Base-by-base conservation (phyloP, 2,329 filamentous ascomycete genomes). In the Alternaria postmessia region DNA sequence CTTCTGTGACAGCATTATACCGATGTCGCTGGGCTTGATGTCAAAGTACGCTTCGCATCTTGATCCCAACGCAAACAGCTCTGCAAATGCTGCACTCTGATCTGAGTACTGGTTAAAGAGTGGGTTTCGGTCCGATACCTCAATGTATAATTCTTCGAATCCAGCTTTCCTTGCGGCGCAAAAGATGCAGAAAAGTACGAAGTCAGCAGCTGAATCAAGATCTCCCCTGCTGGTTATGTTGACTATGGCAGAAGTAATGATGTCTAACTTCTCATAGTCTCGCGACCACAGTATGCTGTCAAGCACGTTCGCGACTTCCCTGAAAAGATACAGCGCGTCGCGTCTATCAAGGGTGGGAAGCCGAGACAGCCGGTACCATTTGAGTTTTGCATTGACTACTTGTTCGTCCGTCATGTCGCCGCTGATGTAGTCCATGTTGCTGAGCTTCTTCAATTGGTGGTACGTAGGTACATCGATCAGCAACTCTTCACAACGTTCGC, bases 21-120 rank as follows among this genome's bases (percentile, higher is more conserved):
- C 76, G 51, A 78, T 78, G 42, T 75, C 72, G 61, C 74, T 79
- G 1, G 72, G 77, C 42, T 68, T 70, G 49, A 89, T 82, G 59
- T 87, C 86, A 59, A 89, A 88, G 68, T 88, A 89, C 1, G 84
- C 81, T 61, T 88, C 86, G 67, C 87, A 89, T 54, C 87, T 84
- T 4, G 87, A 89, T 1, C 87, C 87, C 2, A 89, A 78, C 0
- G 86, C 87, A 74, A 88, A 89, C 0, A 88, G 83, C 69, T 89
- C 87, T 1, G 87, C 84, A 66, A 89, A 89, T 7, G 86, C 86
- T 32, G 86, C 87, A 14, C 87, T 87, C 71, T 89, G 87, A 57
- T 89, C 87, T 2, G 86, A 80, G 57, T 88, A 87, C 20, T 84
- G 81, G 54, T 88, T 85, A 73, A 88, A 87, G 9, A 88, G 77